Base-by-base conservation (phyloP, 2,329 filamentous ascomycete species). In the Fonsecaea pugnacius region DNA sequence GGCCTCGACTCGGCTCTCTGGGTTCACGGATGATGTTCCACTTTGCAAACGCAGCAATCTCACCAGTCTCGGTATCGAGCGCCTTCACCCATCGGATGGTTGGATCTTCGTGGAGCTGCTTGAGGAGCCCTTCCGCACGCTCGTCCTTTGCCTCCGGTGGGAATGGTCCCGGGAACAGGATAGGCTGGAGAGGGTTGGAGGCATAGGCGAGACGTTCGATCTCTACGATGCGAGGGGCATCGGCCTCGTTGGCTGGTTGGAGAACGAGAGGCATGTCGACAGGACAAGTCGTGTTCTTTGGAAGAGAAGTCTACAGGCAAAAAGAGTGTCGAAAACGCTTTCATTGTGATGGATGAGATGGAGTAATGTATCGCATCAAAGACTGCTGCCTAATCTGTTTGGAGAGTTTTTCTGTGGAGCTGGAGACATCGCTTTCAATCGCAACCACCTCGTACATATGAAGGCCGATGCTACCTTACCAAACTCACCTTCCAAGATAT, bases 81-180 rank as follows among this genome's bases (percentile, higher is more conserved):
- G 77, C 80, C 72, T 83, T 83, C 65, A 79, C 73, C 4, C 80
- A 83, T 70, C 82, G 80, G 63, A 83, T 72, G 12, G 74, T 70
- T 40, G 76, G 74, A 4, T 75, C 73, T 35, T 71, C 68, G 24
- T 75, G 72, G 57, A 70, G 46, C 40, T 75, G 73, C 18, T 60
- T 52, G 33, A 67, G 67, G 0, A 81, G 78, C 61, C 81, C 75
- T 21, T 78, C 73, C 53, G 80, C 74, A 67, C 83, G 79, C 36
- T 78, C 64, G 8, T 73, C 73, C 60, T 77, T 75, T 10, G 60
- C 64, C 40, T 69, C 69, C 3, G 66, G 62, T 7, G 69, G 66
- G 43, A 72, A 70, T 38, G 68, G 71, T 35, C 67, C 67, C 36
- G 71, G 70, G 50, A 71, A 73, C 46, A 72, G 64, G 40, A 69